Conservation (phyloP, 495 filamentous ascomycete genomes). For the Glarea lozoyensis region DNA sequence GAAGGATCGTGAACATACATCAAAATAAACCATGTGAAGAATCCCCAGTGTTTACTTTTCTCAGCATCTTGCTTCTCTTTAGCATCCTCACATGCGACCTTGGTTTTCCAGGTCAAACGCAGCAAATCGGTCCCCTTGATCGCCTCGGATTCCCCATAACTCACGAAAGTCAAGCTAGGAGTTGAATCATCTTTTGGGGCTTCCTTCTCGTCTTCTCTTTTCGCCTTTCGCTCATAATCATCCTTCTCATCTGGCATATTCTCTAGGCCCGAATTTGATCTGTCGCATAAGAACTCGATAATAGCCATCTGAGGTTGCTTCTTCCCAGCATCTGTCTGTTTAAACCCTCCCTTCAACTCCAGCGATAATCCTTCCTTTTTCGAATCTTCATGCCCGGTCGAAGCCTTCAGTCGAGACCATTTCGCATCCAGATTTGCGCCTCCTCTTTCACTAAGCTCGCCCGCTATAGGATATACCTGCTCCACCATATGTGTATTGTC, state of each 20-base stretch:
- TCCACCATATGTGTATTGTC: conserved; percentile 35
- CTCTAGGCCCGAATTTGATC: conserved; percentile 58
- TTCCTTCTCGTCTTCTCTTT: conserved; percentile 26
- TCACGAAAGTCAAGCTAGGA: conserved; percentile 60
- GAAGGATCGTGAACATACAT: conserved; percentile 54
- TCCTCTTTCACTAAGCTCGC: conserved; percentile 45
- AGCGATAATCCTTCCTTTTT: conserved; percentile 61
- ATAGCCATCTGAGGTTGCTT: conserved; percentile 55
- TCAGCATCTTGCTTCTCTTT: conserved; percentile 33
- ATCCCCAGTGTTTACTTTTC: conserved; percentile 59
- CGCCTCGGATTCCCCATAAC: conserved; percentile 59
- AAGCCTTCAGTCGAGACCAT: conserved; percentile 50
- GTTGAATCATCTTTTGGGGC: conserved; percentile 37
- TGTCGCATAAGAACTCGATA: conserved; percentile 79
- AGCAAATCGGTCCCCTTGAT: conserved; percentile 42
- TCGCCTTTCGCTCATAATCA: conserved; percentile 28
- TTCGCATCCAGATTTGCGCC: conserved; percentile 51
- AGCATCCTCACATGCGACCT: conserved; percentile 66
- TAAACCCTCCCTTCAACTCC: conserved; percentile 59
- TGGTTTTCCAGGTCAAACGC: conserved; percentile 73
- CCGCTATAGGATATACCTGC: conserved; percentile 63
- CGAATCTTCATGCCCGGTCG: conserved; percentile 46
- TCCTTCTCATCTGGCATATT: conserved; percentile 43
- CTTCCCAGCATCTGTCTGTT: conserved; percentile 31
- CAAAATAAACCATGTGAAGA: conserved; percentile 96